phyloP scores from a whole-genome alignment of 2,329 filamentous ascomycete species.

The Venturia pyrina region DNA sequence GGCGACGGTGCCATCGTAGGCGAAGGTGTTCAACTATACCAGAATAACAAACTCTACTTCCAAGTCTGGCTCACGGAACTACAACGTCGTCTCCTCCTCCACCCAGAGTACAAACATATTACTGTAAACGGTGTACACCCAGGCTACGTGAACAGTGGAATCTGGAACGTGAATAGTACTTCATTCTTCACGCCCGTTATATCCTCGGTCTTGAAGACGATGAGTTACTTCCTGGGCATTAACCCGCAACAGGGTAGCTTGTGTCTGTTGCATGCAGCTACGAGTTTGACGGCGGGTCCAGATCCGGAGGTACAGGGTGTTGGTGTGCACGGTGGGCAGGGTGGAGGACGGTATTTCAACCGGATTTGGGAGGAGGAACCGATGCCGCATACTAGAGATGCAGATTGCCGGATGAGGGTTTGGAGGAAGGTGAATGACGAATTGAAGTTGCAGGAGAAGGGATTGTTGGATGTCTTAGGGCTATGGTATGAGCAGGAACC shows the following conservation, averaged over 20 bases:
- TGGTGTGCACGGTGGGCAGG: constrained; percentile 13
- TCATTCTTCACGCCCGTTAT: constrained; percentile 26
- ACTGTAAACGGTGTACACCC: constrained; percentile 24
- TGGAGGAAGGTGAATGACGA: constrained; percentile 20
- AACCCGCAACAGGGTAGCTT: constrained; percentile 19
- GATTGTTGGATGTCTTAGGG: constrained; percentile 15
- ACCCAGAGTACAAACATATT: constrained; percentile 19
- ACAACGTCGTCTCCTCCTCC: constrained; percentile 18
- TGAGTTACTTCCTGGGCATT: constrained; percentile 16
- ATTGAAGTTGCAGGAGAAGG: constrained; percentile 17
- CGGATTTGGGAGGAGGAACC: constrained; percentile 18
- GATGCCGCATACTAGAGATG: constrained; percentile 20
- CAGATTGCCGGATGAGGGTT: constrained; percentile 16
- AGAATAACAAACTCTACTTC: constrained; percentile 26
- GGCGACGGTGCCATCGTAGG: constrained; percentile 6
- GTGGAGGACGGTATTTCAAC: constrained; percentile 20
- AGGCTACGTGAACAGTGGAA: constrained; percentile 22
- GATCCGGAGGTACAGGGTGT: constrained; percentile 16
- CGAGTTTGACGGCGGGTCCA: constrained; percentile 15
- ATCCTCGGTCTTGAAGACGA: constrained; percentile 6
- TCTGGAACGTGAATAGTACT: constrained; percentile 21
- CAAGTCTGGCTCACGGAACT: constrained; percentile 25
- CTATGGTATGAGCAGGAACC: constrained; percentile 6
- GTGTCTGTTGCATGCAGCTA: constrained; percentile 18
- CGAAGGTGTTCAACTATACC: constrained; percentile 17